Base-by-base conservation (phyloP, 306 rosid species). In the Cicer cuneatum region DNA sequence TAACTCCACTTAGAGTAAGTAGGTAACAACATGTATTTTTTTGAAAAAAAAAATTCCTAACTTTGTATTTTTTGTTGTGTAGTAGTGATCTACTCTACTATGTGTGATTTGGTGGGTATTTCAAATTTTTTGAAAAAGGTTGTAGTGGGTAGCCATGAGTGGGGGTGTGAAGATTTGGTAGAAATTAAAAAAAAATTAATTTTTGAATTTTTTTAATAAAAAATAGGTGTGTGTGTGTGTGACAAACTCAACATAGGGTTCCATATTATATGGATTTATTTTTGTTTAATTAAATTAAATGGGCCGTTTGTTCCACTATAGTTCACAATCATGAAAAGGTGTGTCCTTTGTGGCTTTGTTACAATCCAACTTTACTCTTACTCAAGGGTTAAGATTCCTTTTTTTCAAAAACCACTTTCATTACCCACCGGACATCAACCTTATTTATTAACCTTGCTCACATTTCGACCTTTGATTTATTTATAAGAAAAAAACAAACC, bases 281-380 rank as follows among this genome's bases (percentile, higher is more conserved):
- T 45, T 53, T 56, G 10, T 42, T 16, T 45, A 58, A 38, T 2
- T 7, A 4, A 14, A 39, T 65, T 45, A 45, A 15, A 11, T 19
- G 58, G 51, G 81, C 70, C 81, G 62, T 71, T 71, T 75, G 77
- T 77, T 73, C 77, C 83, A 78, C 69, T 82, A 82, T 72, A 10
- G 76, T 60, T 82, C 6, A 57, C 77, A 49, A 81, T 74, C 88
- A 74, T 84, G 83, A 81, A 84, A 84, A 84, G 83, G 18, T 62
- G 85, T 78, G 83, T 78, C 69, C 69, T 73, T 84, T 81, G 76
- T 63, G 79, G 81, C 78, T 77, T 75, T 47, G 66, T 66, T 66
- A 60, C 81, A 63, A 81, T 52, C 21, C 53, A 59, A 72, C 84
- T 76, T 75, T 79, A 75, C 79, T 76, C 87, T 66, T 56, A 51